Evolutionary conservation across 495 filamentous ascomycete species (phyloP), one percentile per base, ranked within the genome.

Genomic region (Hypomontagnella submonticulosa): DNA sequence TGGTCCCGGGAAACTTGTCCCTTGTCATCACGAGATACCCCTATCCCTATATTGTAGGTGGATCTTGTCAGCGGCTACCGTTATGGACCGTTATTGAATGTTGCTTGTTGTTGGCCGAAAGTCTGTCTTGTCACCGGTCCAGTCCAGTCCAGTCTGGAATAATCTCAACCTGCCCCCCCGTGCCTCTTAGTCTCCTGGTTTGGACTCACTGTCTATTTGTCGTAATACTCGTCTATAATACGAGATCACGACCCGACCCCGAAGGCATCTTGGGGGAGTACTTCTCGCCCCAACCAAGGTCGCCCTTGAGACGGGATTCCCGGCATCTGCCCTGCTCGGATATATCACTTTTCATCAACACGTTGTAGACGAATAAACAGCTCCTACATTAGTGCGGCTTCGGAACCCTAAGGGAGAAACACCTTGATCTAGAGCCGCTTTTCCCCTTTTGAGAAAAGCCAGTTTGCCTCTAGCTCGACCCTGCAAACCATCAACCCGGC

Each of bases 391-490:
- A 69, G 66, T 44, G 66, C 23, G 1, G 4, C 42, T 9, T 36
- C 37, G 43, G 56, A 61, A 63, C 60, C 60, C 33, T 56, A 63
- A 62, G 34, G 44, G 56, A 30, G 37, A 42, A 60, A 63, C 49
- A 56, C 66, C 60, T 63, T 57, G 66, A 63, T 60, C 60, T 57
- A 49, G 66, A 60, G 44, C 61, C 38, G 37, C 49, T 54, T 63
- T 63, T 69, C 42, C 60, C 66, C 20, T 60, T 63, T 69, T 47
- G 38, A 63, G 66, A 52, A 60, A 69, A 56, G 50, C 43, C 54
- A 23, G 55, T 55, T 43, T 57, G 20, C 38, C 66, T 63, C 48
- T 59, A 66, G 50, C 43, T 58, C 40, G 47, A 57, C 58, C 19
- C 37, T 34, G 55, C 38, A 56, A 19, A 34, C 49, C 59, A 20